Conservation (phyloP, 768 basidiomycete genomes). For the Trametes cinnabarina region DNA sequence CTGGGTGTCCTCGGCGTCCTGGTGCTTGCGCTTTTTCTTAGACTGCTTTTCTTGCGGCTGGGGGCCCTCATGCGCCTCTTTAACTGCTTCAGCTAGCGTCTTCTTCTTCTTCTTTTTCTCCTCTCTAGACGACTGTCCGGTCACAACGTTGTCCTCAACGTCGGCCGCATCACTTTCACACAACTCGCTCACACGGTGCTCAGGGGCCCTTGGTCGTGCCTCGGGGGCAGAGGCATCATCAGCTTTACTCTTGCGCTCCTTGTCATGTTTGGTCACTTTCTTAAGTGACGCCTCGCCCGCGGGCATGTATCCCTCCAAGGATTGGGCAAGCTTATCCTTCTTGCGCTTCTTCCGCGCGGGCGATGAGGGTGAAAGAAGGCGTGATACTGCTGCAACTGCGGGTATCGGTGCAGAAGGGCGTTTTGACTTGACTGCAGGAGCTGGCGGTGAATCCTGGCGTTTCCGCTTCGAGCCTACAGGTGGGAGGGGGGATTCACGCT, state of each 20-base stretch:
- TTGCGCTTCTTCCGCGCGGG: constrained; percentile 30
- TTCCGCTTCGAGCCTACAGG: constrained; percentile 12
- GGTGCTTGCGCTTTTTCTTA: not conserved
- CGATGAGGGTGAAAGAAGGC: not conserved
- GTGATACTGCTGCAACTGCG: not conserved
- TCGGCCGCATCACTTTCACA: not conserved
- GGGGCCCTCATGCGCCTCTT: not conserved
- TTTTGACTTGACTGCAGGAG: not conserved
- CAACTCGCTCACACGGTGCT: not conserved
- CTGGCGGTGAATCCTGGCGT: constrained; percentile 1
- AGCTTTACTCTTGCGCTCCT: constrained; percentile 4
- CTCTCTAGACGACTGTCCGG: not conserved
- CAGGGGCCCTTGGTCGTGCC: not conserved
- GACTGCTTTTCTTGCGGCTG: not conserved
- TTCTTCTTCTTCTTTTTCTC: constrained; percentile 20
- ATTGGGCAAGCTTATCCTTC: constrained; percentile 17
- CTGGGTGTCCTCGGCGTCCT: not conserved
- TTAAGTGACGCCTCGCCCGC: not conserved
- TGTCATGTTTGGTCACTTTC: not conserved
- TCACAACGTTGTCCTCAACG: not conserved
- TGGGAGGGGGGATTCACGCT: not conserved
- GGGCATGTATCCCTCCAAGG: not conserved
- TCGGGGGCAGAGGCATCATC: not conserved
- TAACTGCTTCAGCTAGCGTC: not conserved
- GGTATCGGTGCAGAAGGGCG: not conserved